Evolutionary conservation across 495 filamentous ascomycete species (phyloP), one percentile per base, ranked within the genome.

Genomic region (Recurvomyces mirabilis): DNA sequence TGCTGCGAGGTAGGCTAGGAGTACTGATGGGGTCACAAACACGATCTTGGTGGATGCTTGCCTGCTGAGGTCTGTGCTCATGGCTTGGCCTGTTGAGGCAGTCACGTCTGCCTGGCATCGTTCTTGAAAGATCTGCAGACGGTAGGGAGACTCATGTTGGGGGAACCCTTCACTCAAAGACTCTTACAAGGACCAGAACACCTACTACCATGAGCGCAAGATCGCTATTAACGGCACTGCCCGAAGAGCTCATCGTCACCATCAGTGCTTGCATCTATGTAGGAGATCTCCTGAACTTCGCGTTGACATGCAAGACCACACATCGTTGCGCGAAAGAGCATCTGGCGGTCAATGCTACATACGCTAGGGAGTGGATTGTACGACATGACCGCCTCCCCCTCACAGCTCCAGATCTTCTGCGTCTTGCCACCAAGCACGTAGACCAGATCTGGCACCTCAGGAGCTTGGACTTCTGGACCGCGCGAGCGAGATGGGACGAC

Each of bases 331-430:
- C 15, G 3, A 5, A 21, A 20, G 34, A 37, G 12, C 34, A 20
- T 5, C 34, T 37, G 6, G 9, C 12, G 11, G 3, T 13, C 14
- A 37, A 37, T 13, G 34, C 34, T 4, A 20, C 13, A 3, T 37
- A 37, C 17, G 3, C 3, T 15, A 20, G 13, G 19, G 3, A 37
- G 34, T 37, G 22, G 17, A 37, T 9, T 4, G 3, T 37, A 18
- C 34, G 22, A 20, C 34, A 37, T 20, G 34, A 37, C 34, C 34
- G 34, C 34, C 13, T 37, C 17, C 34, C 34, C 19, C 19, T 37
- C 14, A 37, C 34, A 3, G 22, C 19, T 18, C 34, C 34, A 9
- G 13, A 37, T 15, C 34, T 37, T 12, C 19, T 37, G 3, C 14
- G 19, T 2, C 14, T 37, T 4, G 14, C 34, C 11, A 15, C 22